Evolutionary conservation across 306 rosid genomes (phyloP).

Genomic region (Alnus rubra): DNA sequence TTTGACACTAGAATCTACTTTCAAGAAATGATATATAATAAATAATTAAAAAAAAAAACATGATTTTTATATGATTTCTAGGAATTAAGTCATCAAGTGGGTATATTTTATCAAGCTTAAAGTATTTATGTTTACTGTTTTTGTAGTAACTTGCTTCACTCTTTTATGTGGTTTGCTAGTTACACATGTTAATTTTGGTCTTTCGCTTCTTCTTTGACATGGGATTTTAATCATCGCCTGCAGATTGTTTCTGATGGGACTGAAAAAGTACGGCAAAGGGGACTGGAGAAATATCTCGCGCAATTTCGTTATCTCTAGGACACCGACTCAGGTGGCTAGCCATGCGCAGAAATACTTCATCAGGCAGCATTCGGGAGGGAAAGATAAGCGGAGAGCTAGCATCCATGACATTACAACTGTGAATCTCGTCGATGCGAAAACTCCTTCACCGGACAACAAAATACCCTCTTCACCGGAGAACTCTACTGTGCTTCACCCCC

Average conservation of each 20-base stretch:
- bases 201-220: neutral
- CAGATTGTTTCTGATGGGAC: conserved; percentile 82
- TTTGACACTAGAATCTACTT: neutral
- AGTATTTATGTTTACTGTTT: too few species aligned
- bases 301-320: conserved; percentile 67
- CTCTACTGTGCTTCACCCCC: conserved; percentile 24
- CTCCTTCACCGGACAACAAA: conserved; percentile 53
- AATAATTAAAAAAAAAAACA: too few species aligned
- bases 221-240: neutral
- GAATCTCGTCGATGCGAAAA: conserved; percentile 56
- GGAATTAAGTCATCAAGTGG: too few species aligned
- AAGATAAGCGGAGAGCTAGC: conserved; percentile 92
- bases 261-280: conserved; percentile 86
- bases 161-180: conserved; percentile 12
- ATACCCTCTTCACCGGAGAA: conserved; percentile 50
- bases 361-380: conserved; percentile 79
- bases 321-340: conserved; percentile 95
- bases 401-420: conserved; percentile 96
- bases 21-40: neutral
- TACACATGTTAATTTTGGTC: neutral
- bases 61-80: too few species aligned
- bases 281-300: conserved; percentile 97
- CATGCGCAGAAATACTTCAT: conserved; percentile 97
- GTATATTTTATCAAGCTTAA: too few species aligned
- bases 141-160: neutral